Evolutionary conservation across 352 stramenopile genomes (phyloP).

Genomic region (Pseudoperonospora humuli): DNA sequence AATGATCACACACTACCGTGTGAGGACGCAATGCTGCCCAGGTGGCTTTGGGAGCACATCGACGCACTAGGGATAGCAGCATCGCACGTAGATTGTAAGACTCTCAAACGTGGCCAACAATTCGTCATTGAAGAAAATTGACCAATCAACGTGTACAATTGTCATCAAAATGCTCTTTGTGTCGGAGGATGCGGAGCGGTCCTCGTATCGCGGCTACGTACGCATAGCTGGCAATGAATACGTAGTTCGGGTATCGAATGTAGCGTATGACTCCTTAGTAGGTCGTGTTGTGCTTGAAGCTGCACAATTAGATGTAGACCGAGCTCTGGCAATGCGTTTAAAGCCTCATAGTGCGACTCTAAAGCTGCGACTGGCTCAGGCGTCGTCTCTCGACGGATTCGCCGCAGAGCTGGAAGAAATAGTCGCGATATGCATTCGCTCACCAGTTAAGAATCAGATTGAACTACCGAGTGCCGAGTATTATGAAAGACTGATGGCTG

Average conservation of each 20-base stretch:
- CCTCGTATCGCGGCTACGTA: conserved; percentile 48
- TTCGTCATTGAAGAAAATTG: no score
- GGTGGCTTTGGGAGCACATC: conserved; percentile 2
- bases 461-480: conserved; percentile 40
- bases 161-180: conserved; percentile 43
- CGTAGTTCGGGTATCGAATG: conserved; percentile 36
- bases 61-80: conserved; percentile 11
- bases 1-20: neutral
- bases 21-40: conserved; percentile 5
- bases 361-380: conserved; percentile 50
- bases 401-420: conserved; percentile 52
- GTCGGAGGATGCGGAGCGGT: conserved; percentile 33
- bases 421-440: conserved; percentile 32
- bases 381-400: conserved; percentile 45
- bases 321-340: conserved; percentile 39
- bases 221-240: conserved; percentile 41
- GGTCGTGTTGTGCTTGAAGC: conserved; percentile 24
- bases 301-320: conserved; percentile 48
- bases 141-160: no score
- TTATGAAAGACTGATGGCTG: conserved; percentile 52
- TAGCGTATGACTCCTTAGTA: conserved; percentile 14
- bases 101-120: no score
- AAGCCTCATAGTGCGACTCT: conserved; percentile 34
- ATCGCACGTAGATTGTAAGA: neutral
- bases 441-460: neutral